Conservation (phyloP, 176 grass and related monocot species). For the Cenchrus fungigraminus region DNA sequence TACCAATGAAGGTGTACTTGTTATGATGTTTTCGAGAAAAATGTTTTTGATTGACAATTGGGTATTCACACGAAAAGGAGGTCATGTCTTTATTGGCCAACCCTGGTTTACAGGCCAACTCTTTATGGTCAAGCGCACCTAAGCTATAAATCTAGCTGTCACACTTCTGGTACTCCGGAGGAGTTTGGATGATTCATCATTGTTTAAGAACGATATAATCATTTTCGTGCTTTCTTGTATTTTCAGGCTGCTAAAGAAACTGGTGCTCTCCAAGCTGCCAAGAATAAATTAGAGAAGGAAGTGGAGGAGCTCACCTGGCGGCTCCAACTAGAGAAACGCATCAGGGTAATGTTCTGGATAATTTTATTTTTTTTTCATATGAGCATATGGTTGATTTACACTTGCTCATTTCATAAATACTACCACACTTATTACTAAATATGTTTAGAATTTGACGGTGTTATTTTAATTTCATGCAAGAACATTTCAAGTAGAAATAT, state of each 20-base stretch:
- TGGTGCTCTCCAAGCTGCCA: conserved; percentile 96
- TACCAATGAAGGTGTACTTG: neutral
- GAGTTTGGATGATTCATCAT: neutral
- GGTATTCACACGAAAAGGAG: neutral
- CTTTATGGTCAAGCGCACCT: conserved; percentile 11
- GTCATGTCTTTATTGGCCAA: neutral
- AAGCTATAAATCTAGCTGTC: conserved; percentile 24
- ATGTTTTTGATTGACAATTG: neutral
- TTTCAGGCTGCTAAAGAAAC: conserved; percentile 96
- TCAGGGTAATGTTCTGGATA: conserved; percentile 72
- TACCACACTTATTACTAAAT: neutral
- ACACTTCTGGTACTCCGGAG: conserved; percentile 19
- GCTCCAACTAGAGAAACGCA: conserved; percentile 92
- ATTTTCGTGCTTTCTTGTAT: conserved; percentile 23
- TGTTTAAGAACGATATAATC: conserved; percentile 36
- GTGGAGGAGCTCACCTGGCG: conserved; percentile 94
- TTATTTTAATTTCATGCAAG: neutral
- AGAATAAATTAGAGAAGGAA: conserved; percentile 97
- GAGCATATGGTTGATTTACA: conserved; percentile 21
- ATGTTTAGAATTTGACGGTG: neutral
- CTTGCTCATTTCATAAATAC: conserved; percentile 20
- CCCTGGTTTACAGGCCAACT: neutral
- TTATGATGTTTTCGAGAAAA: neutral
- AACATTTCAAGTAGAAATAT: neutral
- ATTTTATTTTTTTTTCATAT: conserved; percentile 26